Evolutionary conservation across 345 rosid species (phyloP), one percentile per base, ranked within the genome.

Genomic region (Gossypium turneri): DNA sequence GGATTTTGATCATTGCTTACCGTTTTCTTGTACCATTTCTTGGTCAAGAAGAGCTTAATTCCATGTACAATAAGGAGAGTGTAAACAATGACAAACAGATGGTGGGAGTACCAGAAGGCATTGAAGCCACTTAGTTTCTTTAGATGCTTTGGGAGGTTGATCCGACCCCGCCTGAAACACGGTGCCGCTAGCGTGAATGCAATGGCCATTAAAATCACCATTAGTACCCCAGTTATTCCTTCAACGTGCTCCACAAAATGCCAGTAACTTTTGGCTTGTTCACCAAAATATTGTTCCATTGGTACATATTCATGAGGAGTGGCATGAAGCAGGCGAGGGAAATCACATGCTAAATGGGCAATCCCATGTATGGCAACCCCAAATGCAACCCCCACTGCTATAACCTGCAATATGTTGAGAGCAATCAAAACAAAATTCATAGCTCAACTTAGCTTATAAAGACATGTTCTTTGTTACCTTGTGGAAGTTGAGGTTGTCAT

Each of bases 61-160:
- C 97, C 97, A 70, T 92, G 97, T 3, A 85, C 87, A 74, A 92
- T 62, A 55, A 92, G 93, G 75, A 90, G 82, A 17, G 81, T 22
- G 77, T 90, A 92, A 81, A 92, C 97, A 20, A 92, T 81, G 80
- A 90, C 73, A 44, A 92, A 92, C 65, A 92, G 78, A 41, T 92
- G 97, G 77, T 92, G 94, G 13, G 94, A 88, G 76, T 92, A 92
- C 97, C 94, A 90, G 71, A 92, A 92, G 73, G 97, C 94, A 76
- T 92, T 92, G 81, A 88, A 92, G 56, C 97, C 92, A 4, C 94
- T 90, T 52, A 92, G 88, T 65, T 85, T 89, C 87, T 83, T 85
- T 62, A 92, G 79, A 45, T 85, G 84, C 11, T 82, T 85, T 2
- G 94, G 94, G 73, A 92, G 77, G n/a, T 83, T 85, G 24, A 85